phyloP scores from a whole-genome alignment of 345 rosid genomes.

The Brassica carinata region DNA sequence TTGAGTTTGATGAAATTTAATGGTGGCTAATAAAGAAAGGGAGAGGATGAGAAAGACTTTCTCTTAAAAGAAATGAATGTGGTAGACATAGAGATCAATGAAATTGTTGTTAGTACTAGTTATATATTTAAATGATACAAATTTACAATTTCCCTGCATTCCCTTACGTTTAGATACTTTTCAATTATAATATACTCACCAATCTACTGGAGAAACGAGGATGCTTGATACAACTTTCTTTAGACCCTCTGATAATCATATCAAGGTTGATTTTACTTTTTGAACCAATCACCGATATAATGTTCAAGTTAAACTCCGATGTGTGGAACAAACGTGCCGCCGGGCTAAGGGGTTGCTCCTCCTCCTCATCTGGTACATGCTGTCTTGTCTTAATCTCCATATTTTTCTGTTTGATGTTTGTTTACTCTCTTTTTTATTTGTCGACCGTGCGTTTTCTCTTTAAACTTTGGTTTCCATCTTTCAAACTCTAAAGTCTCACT shows the following conservation, averaged over 20 bases:
- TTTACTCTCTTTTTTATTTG: not conserved
- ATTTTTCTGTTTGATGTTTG: not conserved
- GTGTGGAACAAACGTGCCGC: conserved; percentile 56
- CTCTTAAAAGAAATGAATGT: too few relatives aligned
- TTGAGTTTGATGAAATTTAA: not conserved
- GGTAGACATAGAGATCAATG: too few relatives aligned
- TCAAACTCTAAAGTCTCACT: not conserved
- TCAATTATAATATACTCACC: conserved; percentile 38
- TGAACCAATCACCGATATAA: conserved; percentile 54
- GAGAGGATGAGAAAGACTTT: not conserved
- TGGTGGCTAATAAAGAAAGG: not conserved
- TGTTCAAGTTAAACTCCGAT: conserved; percentile 51
- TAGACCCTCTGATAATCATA: conserved; percentile 48
- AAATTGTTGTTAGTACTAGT: too few relatives aligned
- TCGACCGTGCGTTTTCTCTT: too few relatives aligned
- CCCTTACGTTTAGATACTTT: too few relatives aligned
- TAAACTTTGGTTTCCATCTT: not conserved
- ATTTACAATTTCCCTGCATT: too few relatives aligned
- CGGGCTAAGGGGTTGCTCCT: conserved; percentile 59
- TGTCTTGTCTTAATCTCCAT: conserved; percentile 33
- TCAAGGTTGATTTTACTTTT: conserved; percentile 44
- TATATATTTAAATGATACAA: too few relatives aligned
- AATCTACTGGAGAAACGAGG: conserved; percentile 86
- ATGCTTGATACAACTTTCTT: conserved; percentile 52
- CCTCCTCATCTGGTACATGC: conserved; percentile 7